These are phyloP conservation scores for Coccomyxa subellipsoidea DNA, from an alignment of 163 green algal species.

Conservation along the genomic window DNA sequence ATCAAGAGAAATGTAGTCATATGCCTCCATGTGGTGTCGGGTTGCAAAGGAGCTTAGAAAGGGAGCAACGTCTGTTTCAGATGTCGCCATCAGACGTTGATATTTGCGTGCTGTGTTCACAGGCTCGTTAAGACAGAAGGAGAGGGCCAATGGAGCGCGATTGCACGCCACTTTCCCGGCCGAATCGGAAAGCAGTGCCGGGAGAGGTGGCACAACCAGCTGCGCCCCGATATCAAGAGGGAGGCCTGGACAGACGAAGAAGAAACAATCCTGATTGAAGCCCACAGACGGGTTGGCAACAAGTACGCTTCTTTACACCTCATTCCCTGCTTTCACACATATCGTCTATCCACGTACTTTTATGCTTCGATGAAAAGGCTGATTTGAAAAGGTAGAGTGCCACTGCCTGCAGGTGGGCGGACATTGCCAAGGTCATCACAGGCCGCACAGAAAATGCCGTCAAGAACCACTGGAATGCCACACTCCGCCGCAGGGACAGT, in stretches of 20 bases:
- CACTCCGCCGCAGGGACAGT: slow-evolving; percentile 46
- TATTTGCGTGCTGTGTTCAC: slow-evolving; percentile 7
- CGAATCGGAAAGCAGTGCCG: slow-evolving; percentile 88
- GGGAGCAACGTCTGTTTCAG: too few species aligned
- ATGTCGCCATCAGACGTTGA: too few species aligned
- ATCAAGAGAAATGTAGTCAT: too few species aligned
- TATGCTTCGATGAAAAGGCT: slow-evolving; percentile 43
- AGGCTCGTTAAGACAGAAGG: slow-evolving; percentile 72
- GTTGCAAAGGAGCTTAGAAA: too few species aligned
- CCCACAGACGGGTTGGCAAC: slow-evolving; percentile 18
- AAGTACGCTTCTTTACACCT: too few species aligned
- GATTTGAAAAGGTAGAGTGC: slow-evolving; percentile 31
- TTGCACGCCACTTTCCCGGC: slow-evolving; percentile 51
- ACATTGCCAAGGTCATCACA: slow-evolving; percentile 76
- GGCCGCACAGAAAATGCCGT: slow-evolving; percentile 79
- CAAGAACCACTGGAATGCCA: slow-evolving; percentile 90
- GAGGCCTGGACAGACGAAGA: slow-evolving; percentile 75
- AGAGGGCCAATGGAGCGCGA: slow-evolving; percentile 75
- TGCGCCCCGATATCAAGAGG: slow-evolving; percentile 76
- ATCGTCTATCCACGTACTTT: too few species aligned
- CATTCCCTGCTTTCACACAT: too few species aligned
- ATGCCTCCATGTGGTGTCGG: too few species aligned
- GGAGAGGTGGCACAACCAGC: slow-evolving; percentile 84
- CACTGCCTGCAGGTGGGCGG: slow-evolving; percentile 46
- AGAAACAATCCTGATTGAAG: slow-evolving; percentile 61